A percentile compares a stretch with the other conserved stretches of the same genome.
Evolutionary conservation across 306 rosid species (phyloP).

Genomic region (cucumber (Cucumis sativus)): DNA sequence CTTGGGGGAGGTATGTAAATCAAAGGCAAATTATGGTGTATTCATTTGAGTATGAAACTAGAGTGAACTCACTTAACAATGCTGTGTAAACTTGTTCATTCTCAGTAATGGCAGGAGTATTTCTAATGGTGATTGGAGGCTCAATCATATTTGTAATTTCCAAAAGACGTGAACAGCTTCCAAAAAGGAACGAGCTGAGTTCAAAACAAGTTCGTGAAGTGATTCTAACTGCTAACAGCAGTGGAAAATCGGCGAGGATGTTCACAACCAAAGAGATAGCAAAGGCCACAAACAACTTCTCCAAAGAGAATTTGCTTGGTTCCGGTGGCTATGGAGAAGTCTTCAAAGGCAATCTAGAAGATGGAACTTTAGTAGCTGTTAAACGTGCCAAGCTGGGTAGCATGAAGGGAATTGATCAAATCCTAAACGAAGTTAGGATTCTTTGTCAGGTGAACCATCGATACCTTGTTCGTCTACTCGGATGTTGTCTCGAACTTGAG

Average conservation of each 20-base stretch:
- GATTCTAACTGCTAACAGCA: conserved; percentile 49
- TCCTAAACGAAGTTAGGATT: conserved; percentile 80
- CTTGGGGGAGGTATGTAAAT: conserved; percentile 7
- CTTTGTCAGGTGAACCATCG: conserved; percentile 82
- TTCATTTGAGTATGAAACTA: neutral
- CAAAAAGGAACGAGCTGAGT: conserved; percentile 34
- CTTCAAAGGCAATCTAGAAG: conserved; percentile 51
- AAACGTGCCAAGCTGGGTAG: conserved; percentile 76
- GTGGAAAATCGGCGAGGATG: conserved; percentile 57
- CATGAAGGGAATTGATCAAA: conserved; percentile 64
- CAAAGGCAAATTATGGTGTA: neutral
- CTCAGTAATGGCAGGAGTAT: conserved; percentile 3
- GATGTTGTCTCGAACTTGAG: conserved; percentile 69
- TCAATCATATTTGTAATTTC: conserved; percentile 22
- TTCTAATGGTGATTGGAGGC: neutral
- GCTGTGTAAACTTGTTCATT: neutral
- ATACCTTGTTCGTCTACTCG: conserved; percentile 56
- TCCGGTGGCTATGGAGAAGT: conserved; percentile 77
- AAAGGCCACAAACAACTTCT: conserved; percentile 59
- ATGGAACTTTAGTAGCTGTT: conserved; percentile 57
- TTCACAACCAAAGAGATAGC: conserved; percentile 61
- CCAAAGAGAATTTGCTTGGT: conserved; percentile 54
- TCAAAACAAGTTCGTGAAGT: conserved; percentile 58
- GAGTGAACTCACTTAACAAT: neutral
- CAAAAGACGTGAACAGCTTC: conserved; percentile 43